These are phyloP conservation scores for Coccomyxa sp. DNA, from an alignment of 139 green algal genomes.

Conservation along the genomic window DNA sequence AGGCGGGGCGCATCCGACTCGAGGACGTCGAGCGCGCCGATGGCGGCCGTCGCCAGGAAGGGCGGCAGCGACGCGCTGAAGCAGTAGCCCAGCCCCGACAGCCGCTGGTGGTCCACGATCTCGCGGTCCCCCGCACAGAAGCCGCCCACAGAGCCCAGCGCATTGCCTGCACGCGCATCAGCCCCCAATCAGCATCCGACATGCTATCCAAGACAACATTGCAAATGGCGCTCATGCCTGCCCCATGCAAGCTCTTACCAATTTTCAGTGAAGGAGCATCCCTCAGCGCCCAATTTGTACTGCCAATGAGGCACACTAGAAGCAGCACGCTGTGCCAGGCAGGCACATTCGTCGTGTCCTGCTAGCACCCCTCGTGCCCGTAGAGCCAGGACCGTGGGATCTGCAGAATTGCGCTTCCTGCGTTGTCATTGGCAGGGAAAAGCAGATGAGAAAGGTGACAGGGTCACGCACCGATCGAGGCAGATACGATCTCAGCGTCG, in stretches of 20 bases:
- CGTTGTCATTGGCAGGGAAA: too few relatives aligned
- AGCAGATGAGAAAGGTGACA: too few relatives aligned
- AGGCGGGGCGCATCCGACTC: conserved; percentile 13
- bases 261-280: too few relatives aligned
- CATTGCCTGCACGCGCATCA: conserved; percentile 42
- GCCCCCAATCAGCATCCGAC: neutral
- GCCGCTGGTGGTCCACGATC: conserved; percentile 91
- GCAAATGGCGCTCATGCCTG: neutral
- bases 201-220: neutral
- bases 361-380: too few relatives aligned
- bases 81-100: conserved; percentile 87
- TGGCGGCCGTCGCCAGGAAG: conserved; percentile 72
- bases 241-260: too few relatives aligned
- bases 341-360: too few relatives aligned
- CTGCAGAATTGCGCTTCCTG: too few relatives aligned
- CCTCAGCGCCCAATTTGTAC: too few relatives aligned
- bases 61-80: conserved; percentile 95
- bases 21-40: conserved; percentile 42
- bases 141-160: conserved; percentile 81
- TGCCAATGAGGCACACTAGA: too few relatives aligned
- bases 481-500: conserved; percentile 85
- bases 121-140: conserved; percentile 70
- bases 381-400: too few relatives aligned
- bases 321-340: too few relatives aligned
- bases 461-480: conserved; percentile 64